Evolutionary conservation across 768 basidiomycete genomes (phyloP), one percentile per base, ranked within the genome.

Genomic region (Tulasnella sp.): DNA sequence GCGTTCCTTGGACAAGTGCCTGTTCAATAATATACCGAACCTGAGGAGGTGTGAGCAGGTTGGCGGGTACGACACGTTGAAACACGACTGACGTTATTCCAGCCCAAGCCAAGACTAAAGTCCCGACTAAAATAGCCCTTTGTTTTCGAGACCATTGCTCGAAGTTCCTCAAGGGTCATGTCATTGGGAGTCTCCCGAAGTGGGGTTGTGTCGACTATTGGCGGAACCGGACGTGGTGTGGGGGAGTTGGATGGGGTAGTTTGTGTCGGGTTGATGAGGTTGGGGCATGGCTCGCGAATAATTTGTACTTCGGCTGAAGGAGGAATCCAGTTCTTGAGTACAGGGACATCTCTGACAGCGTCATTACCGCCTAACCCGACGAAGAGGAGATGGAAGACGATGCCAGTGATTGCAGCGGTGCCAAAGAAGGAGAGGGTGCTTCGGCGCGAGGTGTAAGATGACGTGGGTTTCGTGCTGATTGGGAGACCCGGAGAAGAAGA

Each of bases 1-100:
- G 62, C 23, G 64, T 61, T n/a, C 74, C 73, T 43, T 76, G 75
- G 12, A 74, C 51, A 15, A 76, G 60, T 7, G 72, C 66, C 1
- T 74, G 71, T 59, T 76, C 75, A 57, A 76, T 69, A 58, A 76
- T 77, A 59, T 76, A 76, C 17, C 75, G 71, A 68, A 76, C 69
- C 75, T 74, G 23, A 9, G 8, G 27, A 7, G 31, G 17, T 37
- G 9, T 9, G n/a, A 37, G 36, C 9, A 9, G 36, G 36, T 37
- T 37, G 9, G n/a, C n/a, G 36, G n/a, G 36, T 37, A 37, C n/a
- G 45, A n/a, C 27, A 29, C 19, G 37, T 14, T 29, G 3, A 36
- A 21, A 35, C 2, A 48, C 2, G 36, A 63, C 73, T 58, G 31
- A 75, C 73, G 42, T 76, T 76, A 62, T 77, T 76, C 73, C 74